Base-by-base conservation (phyloP, 2,329 filamentous ascomycete species). In the Botrytis hyacinthi region DNA sequence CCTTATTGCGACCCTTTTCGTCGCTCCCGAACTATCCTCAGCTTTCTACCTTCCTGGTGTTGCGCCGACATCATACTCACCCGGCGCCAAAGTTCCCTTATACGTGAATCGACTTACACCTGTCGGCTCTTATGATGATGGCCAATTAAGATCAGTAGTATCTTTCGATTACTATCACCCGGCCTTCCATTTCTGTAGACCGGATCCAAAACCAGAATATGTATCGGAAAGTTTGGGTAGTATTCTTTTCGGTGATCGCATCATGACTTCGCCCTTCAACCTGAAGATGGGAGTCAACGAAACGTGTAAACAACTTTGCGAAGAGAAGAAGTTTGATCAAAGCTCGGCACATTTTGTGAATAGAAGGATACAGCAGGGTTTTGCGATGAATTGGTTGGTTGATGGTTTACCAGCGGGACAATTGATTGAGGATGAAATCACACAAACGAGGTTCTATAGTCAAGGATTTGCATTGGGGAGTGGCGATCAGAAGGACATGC, bases 21-120 rank as follows among this genome's bases (percentile, higher is more conserved):
- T 84, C 65, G 74, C 75, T 42, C 87, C 89, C 37, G 85, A 88
- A 75, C 81, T 90, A 51, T 83, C 86, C 22, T 87, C 90, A 3
- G 93, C 94, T 72, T 99, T 98, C 85, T 99, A 99, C 84, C 92
- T 99, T 59, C 96, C 95, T 54, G 96, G 96, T 78, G 94, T 98
- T 78, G 95, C 95, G 77, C 96, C 96, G 35, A 97, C 94, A 61
- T 95, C 95, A 73, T 99, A 99, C 86, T 90, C 93, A 79, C 84
- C 86, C 70, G 92, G 90, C 80, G 93, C 96, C 79, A 85, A 85
- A 40, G 96, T 99, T 37, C 93, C 95, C 37, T 88, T 99, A 67
- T 91, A 93, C 80, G 96, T 99, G 82, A 99, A 99, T 85, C 91
- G 91, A 81, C 91, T 99, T 79, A 96, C 93, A 60, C 95, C 96